A percentile compares a stretch with the other conserved stretches of the same genome.
phyloP scores from a whole-genome alignment of 768 basidiomycete species.

The Boletus tylopilopsis region DNA sequence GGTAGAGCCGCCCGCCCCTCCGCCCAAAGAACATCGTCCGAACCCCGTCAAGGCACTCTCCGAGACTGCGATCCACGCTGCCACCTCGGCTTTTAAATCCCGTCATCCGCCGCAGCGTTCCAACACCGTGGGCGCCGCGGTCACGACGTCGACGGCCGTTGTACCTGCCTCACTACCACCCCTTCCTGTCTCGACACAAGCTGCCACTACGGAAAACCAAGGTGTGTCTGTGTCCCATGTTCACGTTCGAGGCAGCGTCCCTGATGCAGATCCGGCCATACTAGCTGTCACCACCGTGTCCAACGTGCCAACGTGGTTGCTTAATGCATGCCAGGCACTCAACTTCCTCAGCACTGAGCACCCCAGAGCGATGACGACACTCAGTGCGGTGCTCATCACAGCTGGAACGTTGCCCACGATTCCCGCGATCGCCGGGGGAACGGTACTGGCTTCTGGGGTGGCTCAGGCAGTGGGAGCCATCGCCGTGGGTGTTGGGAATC shows the following conservation, averaged over 20 bases:
- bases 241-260: background rate
- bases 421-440: conserved; percentile 68
- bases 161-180: conserved; percentile 12
- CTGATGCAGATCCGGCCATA: background rate
- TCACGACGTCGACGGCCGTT: conserved; percentile 11
- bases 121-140: conserved; percentile 27
- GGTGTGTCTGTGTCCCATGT: conserved; percentile 8
- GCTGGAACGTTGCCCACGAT: conserved; percentile 72
- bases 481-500: conserved; percentile 66
- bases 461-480: conserved; percentile 78
- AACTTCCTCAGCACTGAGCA: conserved; percentile 74
- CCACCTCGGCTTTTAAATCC: conserved; percentile 25
- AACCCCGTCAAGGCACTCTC: conserved; percentile 34
- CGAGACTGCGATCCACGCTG: conserved; percentile 29
- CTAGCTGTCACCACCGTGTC: conserved; percentile 42
- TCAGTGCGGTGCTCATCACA: conserved; percentile 77
- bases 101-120: conserved; percentile 30
- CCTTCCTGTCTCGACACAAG: conserved; percentile 15
- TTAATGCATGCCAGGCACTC: conserved; percentile 73
- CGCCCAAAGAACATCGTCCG: conserved; percentile 31
- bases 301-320: conserved; percentile 70
- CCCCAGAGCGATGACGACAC: conserved; percentile 67
- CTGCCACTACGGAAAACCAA: conserved; percentile 13
- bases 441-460: conserved; percentile 66
- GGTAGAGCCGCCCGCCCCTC: conserved; percentile 20